Evolutionary conservation across 805 yeast genomes (phyloP).

Genomic region (Candida manassasensis): DNA sequence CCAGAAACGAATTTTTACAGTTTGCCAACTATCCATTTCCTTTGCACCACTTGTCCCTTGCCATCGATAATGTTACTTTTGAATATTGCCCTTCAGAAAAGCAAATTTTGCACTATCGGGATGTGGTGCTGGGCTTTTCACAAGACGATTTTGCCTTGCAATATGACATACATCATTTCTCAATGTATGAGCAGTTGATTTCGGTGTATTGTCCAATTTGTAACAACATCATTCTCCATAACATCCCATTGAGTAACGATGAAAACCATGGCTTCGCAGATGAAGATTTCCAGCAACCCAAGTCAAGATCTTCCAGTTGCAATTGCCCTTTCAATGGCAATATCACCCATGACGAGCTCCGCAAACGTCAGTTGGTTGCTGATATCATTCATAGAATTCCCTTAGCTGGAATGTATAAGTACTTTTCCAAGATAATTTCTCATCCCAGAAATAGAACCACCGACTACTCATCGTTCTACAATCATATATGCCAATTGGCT

Average conservation of each 20-base stretch:
- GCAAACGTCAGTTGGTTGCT: slow-evolving; percentile 6
- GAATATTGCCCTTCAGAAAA: slow-evolving; percentile 5
- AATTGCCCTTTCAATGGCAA: not conserved
- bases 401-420: slow-evolving; percentile 8
- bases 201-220: slow-evolving; percentile 2
- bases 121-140: not conserved
- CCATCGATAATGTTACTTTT: slow-evolving; percentile 9
- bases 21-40: slow-evolving; percentile 12
- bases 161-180: slow-evolving; percentile 1
- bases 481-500: too few relatives aligned
- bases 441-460: slow-evolving; percentile 2
- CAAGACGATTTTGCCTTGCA: not conserved
- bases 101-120: slow-evolving; percentile 1
- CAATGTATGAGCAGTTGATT: slow-evolving; percentile 2
- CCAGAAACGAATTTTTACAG: slow-evolving; percentile 8
- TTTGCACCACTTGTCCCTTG: slow-evolving; percentile 8
- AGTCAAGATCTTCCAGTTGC: not conserved
- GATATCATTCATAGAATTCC: slow-evolving; percentile 4
- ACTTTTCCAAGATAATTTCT: slow-evolving; percentile 5
- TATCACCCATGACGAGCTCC: slow-evolving; percentile 5
- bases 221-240: not conserved
- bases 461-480: not conserved
- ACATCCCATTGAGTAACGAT: slow-evolving; percentile 4
- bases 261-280: slow-evolving; percentile 7
- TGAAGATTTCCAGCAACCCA: not conserved